Base-by-base conservation (phyloP, 495 filamentous ascomycete genomes). In the Penicillium parvum region DNA sequence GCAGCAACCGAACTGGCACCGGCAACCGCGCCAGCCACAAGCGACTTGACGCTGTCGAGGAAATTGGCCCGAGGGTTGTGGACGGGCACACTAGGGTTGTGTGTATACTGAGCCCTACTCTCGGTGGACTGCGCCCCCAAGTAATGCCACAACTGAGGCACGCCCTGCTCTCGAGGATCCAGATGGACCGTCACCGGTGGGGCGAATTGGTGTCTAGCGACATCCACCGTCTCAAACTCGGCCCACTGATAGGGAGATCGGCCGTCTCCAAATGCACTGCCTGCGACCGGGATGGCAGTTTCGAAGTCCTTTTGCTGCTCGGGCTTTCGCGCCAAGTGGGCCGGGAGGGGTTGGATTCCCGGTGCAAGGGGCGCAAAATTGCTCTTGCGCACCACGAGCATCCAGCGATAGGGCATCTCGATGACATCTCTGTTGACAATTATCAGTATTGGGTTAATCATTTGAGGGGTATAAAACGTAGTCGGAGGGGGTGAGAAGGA, bases 101-200 rank as follows among this genome's bases (percentile, higher is more conserved):
- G 85, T 20, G 92, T 95, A 71, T 89, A 98, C 58, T 95, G 86
- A 32, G 88, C 84, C 65, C 83, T 90, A 55, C 89, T 85, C 58
- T 98, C 92, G 14, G 92, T 97, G 32, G 91, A 96, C 35, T 73
- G 78, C 55, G 80, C 77, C 12, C 86, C 87, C 49, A 98, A 74
- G 63, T 96, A 98, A 65, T 86, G 80, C 91, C 90, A 98, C 41
- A 95, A n/a, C n/a, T n/a, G n/a, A n/a, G n/a, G n/a, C n/a, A n/a
- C n/a, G n/a, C n/a, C 64, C 52, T 85, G 81, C 43, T 89, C 79
- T 7, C 78, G 71, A 58, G 82, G 81, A 47, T 64, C 56, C 14
- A 95, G 54, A 53, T 91, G 78, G 37, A 92, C 71, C 54, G 75
- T 72, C 44, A 66, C 65, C 66, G 85, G 72, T 67, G 65, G 65